phyloP scores from a whole-genome alignment of 495 filamentous ascomycete genomes.

The Penicillium herquei region DNA sequence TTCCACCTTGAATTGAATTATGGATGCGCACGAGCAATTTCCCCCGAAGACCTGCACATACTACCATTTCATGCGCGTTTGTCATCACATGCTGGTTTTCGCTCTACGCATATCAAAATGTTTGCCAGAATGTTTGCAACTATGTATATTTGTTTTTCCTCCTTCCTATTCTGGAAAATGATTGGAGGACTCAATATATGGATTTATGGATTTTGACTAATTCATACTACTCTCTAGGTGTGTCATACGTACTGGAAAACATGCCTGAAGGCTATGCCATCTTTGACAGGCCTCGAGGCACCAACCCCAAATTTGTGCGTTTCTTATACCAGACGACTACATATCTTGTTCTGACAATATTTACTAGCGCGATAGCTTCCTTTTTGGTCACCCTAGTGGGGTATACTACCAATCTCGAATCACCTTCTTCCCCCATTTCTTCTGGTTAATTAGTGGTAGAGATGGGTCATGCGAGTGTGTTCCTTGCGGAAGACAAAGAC shows the following conservation, averaged over 20 bases:
- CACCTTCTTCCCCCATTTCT: constrained; percentile 59
- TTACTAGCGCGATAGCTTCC: constrained; percentile 46
- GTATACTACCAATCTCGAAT: constrained; percentile 49
- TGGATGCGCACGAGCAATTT: too few species aligned
- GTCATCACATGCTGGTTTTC: too few species aligned
- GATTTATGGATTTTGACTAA: constrained; percentile 1
- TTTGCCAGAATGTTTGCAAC: too few species aligned
- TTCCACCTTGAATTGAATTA: too few species aligned
- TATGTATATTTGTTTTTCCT: too few species aligned
- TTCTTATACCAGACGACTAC: neutral
- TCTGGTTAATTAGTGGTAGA: constrained; percentile 51
- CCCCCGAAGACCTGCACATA: too few species aligned
- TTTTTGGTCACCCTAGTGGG: constrained; percentile 56
- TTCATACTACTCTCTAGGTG: constrained; percentile 25
- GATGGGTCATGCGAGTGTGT: constrained; percentile 34
- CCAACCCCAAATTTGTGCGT: constrained; percentile 38
- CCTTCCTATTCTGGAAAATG: too few species aligned
- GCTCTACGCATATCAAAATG: too few species aligned
- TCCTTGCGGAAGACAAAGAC: constrained; percentile 27
- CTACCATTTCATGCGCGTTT: too few species aligned
- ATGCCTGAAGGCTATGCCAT: constrained; percentile 57
- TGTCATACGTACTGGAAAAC: constrained; percentile 48
- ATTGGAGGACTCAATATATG: too few species aligned
- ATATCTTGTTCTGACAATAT: neutral
- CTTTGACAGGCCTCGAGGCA: constrained; percentile 41